These are phyloP conservation scores for Xerocomus brunneocitrinus DNA, from an alignment of 768 basidiomycete genomes.

Conservation along the genomic window DNA sequence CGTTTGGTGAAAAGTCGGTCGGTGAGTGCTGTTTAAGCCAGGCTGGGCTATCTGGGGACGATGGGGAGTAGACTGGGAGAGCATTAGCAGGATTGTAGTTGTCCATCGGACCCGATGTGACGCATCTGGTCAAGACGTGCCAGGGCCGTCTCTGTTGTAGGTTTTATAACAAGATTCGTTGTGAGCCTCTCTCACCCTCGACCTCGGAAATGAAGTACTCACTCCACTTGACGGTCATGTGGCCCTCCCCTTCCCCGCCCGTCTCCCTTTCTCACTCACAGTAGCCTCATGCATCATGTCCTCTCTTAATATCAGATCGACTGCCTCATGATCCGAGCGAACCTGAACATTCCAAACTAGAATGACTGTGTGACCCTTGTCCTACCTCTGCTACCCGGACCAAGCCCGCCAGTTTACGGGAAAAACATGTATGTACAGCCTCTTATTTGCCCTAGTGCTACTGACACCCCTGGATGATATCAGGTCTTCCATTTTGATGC, in stretches of 20 bases:
- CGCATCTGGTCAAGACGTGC: slow-evolving; percentile 34
- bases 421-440: slow-evolving; percentile 18
- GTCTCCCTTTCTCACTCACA: neutral
- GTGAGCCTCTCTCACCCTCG: slow-evolving; percentile 18
- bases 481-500: slow-evolving; percentile 35
- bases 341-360: slow-evolving; percentile 14
- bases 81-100: slow-evolving; percentile 26
- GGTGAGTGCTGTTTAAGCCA: slow-evolving; percentile 24
- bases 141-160: slow-evolving; percentile 20
- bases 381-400: neutral
- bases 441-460: slow-evolving; percentile 17
- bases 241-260: slow-evolving; percentile 4
- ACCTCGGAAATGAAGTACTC: slow-evolving; percentile 35
- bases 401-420: slow-evolving; percentile 10
- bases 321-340: slow-evolving; percentile 31
- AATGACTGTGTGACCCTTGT: slow-evolving; percentile 19
- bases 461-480: slow-evolving; percentile 23
- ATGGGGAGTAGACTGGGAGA: slow-evolving; percentile 28
- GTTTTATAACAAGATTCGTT: slow-evolving; percentile 26
- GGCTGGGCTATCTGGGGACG: slow-evolving; percentile 29
- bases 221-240: slow-evolving; percentile 20
- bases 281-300: slow-evolving; percentile 28
- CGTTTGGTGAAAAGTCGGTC: slow-evolving; percentile 20
- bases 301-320: slow-evolving; percentile 29
- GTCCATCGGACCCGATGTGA: slow-evolving; percentile 34